Evolutionary conservation across 225 moss, liverwort and hornwort species (phyloP), one percentile per base, ranked within the genome.

Genomic region (Neckera pumila): DNA sequence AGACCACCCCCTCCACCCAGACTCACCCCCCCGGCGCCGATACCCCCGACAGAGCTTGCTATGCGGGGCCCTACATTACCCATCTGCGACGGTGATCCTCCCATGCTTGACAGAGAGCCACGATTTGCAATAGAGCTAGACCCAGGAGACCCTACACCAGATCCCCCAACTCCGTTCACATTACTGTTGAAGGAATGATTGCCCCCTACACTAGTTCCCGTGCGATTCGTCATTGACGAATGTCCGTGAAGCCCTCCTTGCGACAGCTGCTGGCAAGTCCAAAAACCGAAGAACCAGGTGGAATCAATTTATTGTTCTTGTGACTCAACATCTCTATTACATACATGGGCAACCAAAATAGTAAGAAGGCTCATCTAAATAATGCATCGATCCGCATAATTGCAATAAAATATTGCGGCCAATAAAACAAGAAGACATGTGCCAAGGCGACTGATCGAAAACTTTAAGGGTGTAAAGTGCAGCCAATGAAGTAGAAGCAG

Each of bases 111-210:
- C 76, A 96, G 86, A 80, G 95, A 92, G 66, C 96, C 98, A 89
- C 96, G 94, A 89, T 95, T 96, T 20, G 94, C 91, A 77, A 96
- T 95, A 53, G 97, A 92, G 84, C 93, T 95, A 90, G 95, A 90
- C 87, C 95, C 98, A 88, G 95, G 95, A 79, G 94, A 92, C 89
- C 87, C 97, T 88, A 95, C 95, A 72, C 95, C 98, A 84, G 96
- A 91, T 86, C 96, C 98, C 91, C 97, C 96, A 82, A 96, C 92
- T 86, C 97, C 98, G 64, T 97, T 99, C 93, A 97, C 93, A 91
- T 94, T 96, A 90, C 89, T 95, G 94, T 90, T 95, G 95, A 95
- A 96, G 86, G 95, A 91, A 94, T 96, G 96, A 89, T 96, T 95
- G 26, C 96, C 96, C 59, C 92, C 94, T 90, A 92, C 95, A 90